Evolutionary conservation across 2,329 filamentous ascomycete genomes (phyloP), one percentile per base, ranked within the genome.

Genomic region (Aspergillus vadensis): DNA sequence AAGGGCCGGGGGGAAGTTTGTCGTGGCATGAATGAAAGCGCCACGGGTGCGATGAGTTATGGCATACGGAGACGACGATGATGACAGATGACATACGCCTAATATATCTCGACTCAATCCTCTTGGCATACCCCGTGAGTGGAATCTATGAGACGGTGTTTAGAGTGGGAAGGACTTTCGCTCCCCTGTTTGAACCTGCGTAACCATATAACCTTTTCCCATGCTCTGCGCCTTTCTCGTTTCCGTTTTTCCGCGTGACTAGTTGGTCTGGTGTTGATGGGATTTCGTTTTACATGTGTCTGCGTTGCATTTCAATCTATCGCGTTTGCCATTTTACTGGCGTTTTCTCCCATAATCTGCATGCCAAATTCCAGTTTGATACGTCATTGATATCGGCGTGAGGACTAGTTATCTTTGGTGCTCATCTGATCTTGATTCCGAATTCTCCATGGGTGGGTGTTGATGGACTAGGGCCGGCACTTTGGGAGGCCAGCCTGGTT

Each of bases 121-220:
- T 66, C 64, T 64, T 65, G 71, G 68, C 65, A 64, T 71, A 65
- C 69, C 60, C 69, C 32, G 67, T 67, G 70, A 68, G 64, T 67
- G 66, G 62, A 63, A 72, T 69, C 65, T 67, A 67, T 67, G 65
- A 69, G 63, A 67, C 62, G 65, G 65, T 63, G 62, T 62, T 68
- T 69, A 68, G 65, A 71, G 63, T 63, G 60, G 65, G 62, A 63
- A 65, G 54, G 58, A 55, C 58, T 23, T 60, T 60, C 55, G 60
- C 57, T 67, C 60, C 32, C 32, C 62, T 65, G 55, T 67, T 65
- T 67, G 60, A 61, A 68, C 60, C 65, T 67, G 58, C 62, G 59
- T 69, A 64, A 68, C 65, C 69, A 67, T 67, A 72, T 60, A 69
- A 64, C 69, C 63, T 61, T 36, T 47, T 87, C 74, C 82, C 81